Evolutionary conservation across 768 basidiomycete species (phyloP), one percentile per base, ranked within the genome.

Genomic region (Phylloporus scabripes): DNA sequence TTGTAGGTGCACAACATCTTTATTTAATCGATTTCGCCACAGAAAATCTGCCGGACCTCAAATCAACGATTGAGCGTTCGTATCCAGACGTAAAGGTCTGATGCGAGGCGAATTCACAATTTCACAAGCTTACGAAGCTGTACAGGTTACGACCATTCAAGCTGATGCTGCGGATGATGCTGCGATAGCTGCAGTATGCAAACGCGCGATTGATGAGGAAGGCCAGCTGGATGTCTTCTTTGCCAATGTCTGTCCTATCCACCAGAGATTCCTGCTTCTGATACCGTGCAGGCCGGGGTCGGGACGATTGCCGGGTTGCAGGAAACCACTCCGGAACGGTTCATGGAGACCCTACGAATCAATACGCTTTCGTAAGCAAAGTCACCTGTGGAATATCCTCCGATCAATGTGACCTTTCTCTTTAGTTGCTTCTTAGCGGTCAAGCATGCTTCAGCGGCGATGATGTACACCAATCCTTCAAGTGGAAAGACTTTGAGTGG

Each of bases 201-300:
- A 83, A 49, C 81, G 73, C 49, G 90, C 87, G 2, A 60, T 92
- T 28, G 68, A 77, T 37, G 92, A 96, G 52, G 85, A 94, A 62
- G 92, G 92, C 8, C 77, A 81, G 51, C 74, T 97, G 11, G 94
- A 97, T 57, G 83, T 94, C 54, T 96, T 96, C 75, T 97, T 93
- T 63, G 94, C 94, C 29, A 96, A 97, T 64, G 93, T 91, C 60
- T 45, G 81, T 48, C 23, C 10, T 21, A 32, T 48, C 14, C 40
- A 20, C 37, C 32, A 1, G 37, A 18, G 36, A 47, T 17, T 46
- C 28, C 17, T 36, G 20, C 38, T 29, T 23, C 42, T 63, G 34
- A 50, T 34, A 28, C 15, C 33, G 18, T 33, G 2, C 36, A 92
- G 88, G 90, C 89, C 48, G 90, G 88, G 10, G 65, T 86, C 43